Evolutionary conservation across 371 early-diverging fungal species (phyloP), one percentile per base, ranked within the genome.

Genomic region (Actinomortierella ambigua): DNA sequence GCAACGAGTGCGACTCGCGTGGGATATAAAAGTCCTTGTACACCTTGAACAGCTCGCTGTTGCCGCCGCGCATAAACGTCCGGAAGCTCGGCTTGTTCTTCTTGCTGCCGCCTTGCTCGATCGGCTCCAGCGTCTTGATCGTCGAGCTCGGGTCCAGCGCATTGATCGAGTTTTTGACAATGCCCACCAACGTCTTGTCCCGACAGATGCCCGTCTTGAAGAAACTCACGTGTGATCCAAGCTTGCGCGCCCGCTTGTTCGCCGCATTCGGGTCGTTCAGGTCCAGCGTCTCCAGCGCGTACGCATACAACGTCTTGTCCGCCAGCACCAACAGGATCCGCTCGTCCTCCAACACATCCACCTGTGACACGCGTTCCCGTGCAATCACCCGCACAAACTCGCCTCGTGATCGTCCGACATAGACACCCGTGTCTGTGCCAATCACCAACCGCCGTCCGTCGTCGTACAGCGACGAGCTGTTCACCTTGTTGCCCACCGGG

Each of bases 11-110:
- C 4, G 92, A 84, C 69, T 93, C 94, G 11, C 92, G 83, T 15
- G 95, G 94, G 64, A 97, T 89, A 69, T 96, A 97, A 63, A 95
- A 94, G 70, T 94, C 93, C 82, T 86, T 88, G 67, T 86, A 87
- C 17, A 83, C 52, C 62, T 88, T 85, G 52, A 92, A 63, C 0
- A 80, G 75, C 44, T 82, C 90, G 23, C 77, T 81, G 53, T 80
- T 77, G 42, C 78, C 69, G 39, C 85, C 79, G 43, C 83, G 76
- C n/a, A 85, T 71, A 48, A 81, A 70, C 27, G 77, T 69, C 1
- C 80, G 75, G 29, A 77, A 46, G 13, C 79, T 68, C 53, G 77
- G 69, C 46, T 85, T 85, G 27, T 77, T 75, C 67, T 81, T 82
- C 63, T 81, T 85, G n/a, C 78, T 82, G 5, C 79, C 79, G 2